phyloP scores from a whole-genome alignment of 177 flowering plant genomes.

The Vitis hybrid region DNA sequence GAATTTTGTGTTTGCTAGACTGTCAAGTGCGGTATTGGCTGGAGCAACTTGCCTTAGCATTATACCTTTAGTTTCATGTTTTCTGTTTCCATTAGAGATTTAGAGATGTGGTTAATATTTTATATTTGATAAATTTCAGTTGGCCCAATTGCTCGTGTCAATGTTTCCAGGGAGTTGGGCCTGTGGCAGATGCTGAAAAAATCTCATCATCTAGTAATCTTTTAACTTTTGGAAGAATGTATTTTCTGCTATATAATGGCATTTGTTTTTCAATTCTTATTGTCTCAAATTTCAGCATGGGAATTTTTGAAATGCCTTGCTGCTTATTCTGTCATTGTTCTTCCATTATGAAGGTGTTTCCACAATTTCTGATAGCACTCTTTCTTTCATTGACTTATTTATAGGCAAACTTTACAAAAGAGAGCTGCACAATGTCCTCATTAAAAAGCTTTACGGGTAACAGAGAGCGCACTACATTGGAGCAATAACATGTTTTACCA shows the following conservation, averaged over 20 bases:
- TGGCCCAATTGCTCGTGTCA: slow-evolving; percentile 4
- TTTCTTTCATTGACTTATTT: background rate
- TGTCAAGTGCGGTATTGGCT: too few relatives aligned
- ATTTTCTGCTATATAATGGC: background rate
- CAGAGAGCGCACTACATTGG: background rate
- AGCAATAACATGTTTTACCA: slow-evolving; percentile 1
- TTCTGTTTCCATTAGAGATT: too few relatives aligned
- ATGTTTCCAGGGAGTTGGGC: slow-evolving; percentile 45
- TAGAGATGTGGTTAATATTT: background rate
- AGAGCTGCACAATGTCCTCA: slow-evolving; percentile 18
- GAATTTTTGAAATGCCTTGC: background rate
- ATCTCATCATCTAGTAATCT: slow-evolving; percentile 54
- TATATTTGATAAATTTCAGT: background rate
- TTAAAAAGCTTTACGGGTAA: slow-evolving; percentile 80
- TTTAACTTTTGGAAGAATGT: background rate
- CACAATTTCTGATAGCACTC: too few relatives aligned
- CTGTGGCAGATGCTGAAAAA: slow-evolving; percentile 61
- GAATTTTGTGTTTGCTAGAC: too few relatives aligned
- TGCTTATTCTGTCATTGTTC: background rate
- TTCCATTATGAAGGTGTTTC: too few relatives aligned
- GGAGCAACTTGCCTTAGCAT: too few relatives aligned
- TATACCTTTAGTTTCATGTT: too few relatives aligned
- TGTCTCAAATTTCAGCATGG: slow-evolving; percentile 35
- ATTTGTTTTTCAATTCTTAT: background rate
- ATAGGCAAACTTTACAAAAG: slow-evolving; percentile 93